phyloP scores from a whole-genome alignment of 1,284 basidiomycete genomes.

The Ustilago hordei region DNA sequence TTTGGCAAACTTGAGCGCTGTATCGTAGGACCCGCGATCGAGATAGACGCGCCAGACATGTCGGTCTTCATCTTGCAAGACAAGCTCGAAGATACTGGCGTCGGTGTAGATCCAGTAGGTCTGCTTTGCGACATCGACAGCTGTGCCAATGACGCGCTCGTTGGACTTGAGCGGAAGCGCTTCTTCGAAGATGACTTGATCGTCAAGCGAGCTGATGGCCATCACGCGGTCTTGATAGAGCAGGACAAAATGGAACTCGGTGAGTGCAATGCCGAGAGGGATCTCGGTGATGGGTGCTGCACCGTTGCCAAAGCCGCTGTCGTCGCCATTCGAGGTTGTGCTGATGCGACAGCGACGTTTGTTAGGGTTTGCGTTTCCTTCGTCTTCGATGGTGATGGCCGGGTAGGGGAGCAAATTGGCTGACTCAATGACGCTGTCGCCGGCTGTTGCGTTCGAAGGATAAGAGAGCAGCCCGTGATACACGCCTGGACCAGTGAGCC shows the following conservation, averaged over 20 bases:
- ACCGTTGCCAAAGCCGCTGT: slow-evolving; percentile 16
- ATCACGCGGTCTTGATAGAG: slow-evolving; percentile 84
- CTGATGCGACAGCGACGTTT: slow-evolving; percentile 31
- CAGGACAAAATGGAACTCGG: slow-evolving; percentile 91
- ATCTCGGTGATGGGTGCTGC: slow-evolving; percentile 50
- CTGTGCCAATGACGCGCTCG: slow-evolving; percentile 61
- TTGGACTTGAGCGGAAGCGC: slow-evolving; percentile 54
- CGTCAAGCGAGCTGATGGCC: slow-evolving; percentile 83
- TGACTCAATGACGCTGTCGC: slow-evolving; percentile 82
- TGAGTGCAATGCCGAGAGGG: slow-evolving; percentile 80
- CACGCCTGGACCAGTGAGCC: slow-evolving; percentile 62
- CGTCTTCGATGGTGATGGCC: slow-evolving; percentile 39
- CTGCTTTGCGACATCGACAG: slow-evolving; percentile 81
- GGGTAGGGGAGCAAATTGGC: slow-evolving; percentile 72
- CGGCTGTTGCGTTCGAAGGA: slow-evolving; percentile 69
- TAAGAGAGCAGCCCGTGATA: slow-evolving; percentile 57
- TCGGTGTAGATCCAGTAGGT: slow-evolving; percentile 97
- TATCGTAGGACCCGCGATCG: slow-evolving; percentile 80
- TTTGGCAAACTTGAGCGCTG: slow-evolving; percentile 84
- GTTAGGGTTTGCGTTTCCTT: slow-evolving; percentile 10
- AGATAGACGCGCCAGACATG: slow-evolving; percentile 95
- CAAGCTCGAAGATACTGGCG: slow-evolving; percentile 88
- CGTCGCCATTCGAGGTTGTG: slow-evolving; percentile 28
- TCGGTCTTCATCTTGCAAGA: slow-evolving; percentile 86
- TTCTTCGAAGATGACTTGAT: slow-evolving; percentile 86